Conservation (phyloP, 768 basidiomycete species). For the Lactarius quietus region DNA sequence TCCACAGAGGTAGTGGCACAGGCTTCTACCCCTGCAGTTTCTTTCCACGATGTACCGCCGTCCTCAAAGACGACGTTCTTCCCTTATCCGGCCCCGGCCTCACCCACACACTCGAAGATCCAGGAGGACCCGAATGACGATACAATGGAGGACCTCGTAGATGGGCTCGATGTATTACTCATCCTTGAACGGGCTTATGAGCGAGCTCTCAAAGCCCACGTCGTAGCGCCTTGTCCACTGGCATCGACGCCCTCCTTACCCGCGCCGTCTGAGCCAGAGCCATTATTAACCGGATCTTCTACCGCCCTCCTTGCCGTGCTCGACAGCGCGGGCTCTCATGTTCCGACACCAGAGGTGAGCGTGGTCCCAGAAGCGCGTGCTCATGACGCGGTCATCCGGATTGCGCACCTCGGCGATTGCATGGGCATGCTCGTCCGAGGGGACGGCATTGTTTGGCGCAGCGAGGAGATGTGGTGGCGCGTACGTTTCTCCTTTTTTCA, state of each 20-base stretch:
- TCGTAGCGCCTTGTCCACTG: constrained; percentile 32
- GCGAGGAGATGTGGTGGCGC: constrained; percentile 91
- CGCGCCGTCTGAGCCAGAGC: constrained; percentile 27
- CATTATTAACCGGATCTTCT: constrained; percentile 58
- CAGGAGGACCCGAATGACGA: constrained; percentile 45
- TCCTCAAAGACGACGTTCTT: not conserved
- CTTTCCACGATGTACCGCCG: constrained; percentile 15
- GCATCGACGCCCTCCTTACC: constrained; percentile 22
- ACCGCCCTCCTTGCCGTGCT: constrained; percentile 66
- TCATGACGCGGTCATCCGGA: constrained; percentile 60
- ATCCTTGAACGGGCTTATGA: constrained; percentile 71
- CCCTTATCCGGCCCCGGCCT: constrained; percentile 4
- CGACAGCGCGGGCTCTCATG: constrained; percentile 32
- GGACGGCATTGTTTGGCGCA: constrained; percentile 77
- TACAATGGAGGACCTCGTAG: constrained; percentile 57
- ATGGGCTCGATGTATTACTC: constrained; percentile 65
- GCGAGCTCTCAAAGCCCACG: constrained; percentile 59
- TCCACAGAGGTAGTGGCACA: constrained; percentile 52
- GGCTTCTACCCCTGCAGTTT: constrained; percentile 23
- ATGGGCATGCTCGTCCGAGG: constrained; percentile 83
- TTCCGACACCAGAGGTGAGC: constrained; percentile 37
- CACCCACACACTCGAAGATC: constrained; percentile 9
- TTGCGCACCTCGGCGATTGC: constrained; percentile 86
- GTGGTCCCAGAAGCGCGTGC: constrained; percentile 35
- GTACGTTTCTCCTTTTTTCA: constrained; percentile 38